Base-by-base conservation (phyloP, 257 asterid genomes). In the Scutellaria minor region DNA sequence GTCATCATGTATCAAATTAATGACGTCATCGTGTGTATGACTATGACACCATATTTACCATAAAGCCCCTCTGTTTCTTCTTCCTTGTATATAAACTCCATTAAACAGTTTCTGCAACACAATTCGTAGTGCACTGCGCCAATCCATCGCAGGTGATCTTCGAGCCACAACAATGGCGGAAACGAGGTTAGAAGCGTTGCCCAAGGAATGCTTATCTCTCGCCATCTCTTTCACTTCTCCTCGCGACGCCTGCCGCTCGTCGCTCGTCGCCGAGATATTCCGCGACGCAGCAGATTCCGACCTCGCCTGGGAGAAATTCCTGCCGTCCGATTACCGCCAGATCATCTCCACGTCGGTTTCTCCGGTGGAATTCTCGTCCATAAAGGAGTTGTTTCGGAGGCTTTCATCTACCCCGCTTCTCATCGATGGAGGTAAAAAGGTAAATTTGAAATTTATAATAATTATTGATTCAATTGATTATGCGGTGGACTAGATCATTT, bases 401-500 rank as follows among this genome's bases (percentile, higher is more conserved):
- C 83, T 90, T 27, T 84, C 70, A 31, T 78, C 85, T 55, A 20
- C 47, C 12, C 92, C 93, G 68, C 84, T 87, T 61, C 96, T 88
- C 62, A 83, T 90, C 57, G 93, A 90, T 61, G 88, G 71, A 53
- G 97, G 96, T 39, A 72, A 54, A 27, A 88, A 86, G 97, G 97
- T 90, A 55, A 22, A 55, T 3, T 6, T 2, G 39, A 20, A 54
- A 20, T 3, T 4, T 22, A 20, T 0, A 5, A 50, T 50, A 4
- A 2, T 9, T 45, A 5, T 45, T 45, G 3, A 45, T 47, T 47
- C 2, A 47, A 3, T 3, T 47, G 52, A 5, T 47, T 47, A 47
- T 47, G 18, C 27, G 1, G 27, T 24, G 27, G 27, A 24, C 27
- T 24, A 24, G 12, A 3, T 47, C 53, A n/a, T 31, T 31, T 27